phyloP scores from a whole-genome alignment of 768 basidiomycete species.

The Hydnum rufescens region DNA sequence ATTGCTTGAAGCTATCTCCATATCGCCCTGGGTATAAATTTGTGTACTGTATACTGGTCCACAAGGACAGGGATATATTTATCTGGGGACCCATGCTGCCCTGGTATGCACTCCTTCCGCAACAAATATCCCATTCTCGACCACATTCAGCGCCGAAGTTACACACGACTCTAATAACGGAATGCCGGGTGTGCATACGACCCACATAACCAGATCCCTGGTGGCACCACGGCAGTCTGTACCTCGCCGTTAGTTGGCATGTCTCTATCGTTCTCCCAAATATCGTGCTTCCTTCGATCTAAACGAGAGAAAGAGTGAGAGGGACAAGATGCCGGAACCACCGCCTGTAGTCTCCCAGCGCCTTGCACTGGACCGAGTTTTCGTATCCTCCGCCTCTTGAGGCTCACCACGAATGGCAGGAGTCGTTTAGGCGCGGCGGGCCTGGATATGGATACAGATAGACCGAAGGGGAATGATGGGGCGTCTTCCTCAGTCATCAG shows the following conservation, averaged over 20 bases:
- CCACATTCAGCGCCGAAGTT: constrained; percentile 41
- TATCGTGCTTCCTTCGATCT: constrained; percentile 10
- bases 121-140: constrained; percentile 15
- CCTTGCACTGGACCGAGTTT: constrained; percentile 35
- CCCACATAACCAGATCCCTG: constrained; percentile 53
- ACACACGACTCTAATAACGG: constrained; percentile 69
- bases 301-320: no score
- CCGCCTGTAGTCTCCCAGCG: constrained; percentile 18
- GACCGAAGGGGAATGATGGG: constrained; percentile 25
- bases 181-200: constrained; percentile 53
- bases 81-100: not conserved
- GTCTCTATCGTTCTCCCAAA: no score
- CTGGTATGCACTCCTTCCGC: constrained; percentile 9
- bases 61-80: constrained; percentile 48
- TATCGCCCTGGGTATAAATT: no score
- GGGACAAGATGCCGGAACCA: no score
- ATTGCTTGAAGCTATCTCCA: no score
- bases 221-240: constrained; percentile 11
- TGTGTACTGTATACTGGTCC: no score
- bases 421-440: not conserved
- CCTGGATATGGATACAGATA: constrained; percentile 8
- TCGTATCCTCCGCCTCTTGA: constrained; percentile 14
- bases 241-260: not conserved
- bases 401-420: no score
- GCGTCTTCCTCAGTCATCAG: constrained; percentile 23